Evolutionary conservation across 1,284 basidiomycete species (phyloP).

Genomic region (Apiotrichum akiyoshidainum): DNA sequence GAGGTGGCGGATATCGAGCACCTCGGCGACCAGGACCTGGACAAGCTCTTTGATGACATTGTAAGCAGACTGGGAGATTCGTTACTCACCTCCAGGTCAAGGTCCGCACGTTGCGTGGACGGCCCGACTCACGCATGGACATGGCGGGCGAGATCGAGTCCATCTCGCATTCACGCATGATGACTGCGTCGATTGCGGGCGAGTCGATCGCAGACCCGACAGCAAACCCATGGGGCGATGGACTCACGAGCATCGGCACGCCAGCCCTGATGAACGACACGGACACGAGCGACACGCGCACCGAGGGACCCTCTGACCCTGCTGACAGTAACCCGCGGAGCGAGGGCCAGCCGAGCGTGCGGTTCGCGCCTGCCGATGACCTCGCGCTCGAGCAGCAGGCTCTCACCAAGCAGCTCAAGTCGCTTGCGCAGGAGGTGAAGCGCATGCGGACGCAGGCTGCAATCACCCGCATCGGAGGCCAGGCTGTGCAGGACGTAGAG

Average conservation of each 20-base stretch:
- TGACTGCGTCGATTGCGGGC: conserved; percentile 28
- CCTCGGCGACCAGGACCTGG: conserved; percentile 86
- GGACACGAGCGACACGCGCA: conserved; percentile 17
- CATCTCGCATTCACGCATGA: conserved; percentile 23
- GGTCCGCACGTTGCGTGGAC: conserved; percentile 79
- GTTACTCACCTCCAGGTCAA: conserved; percentile 56
- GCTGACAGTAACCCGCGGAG: conserved; percentile 11
- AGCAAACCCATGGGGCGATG: conserved; percentile 56
- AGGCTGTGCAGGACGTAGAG: conserved; percentile 68
- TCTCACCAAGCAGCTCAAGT: conserved; percentile 78
- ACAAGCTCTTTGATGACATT: conserved; percentile 76
- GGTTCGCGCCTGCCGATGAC: conserved; percentile 58
- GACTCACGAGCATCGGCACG: conserved; percentile 23
- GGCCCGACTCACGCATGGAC: conserved; percentile 44
- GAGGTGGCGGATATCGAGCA: conserved; percentile 88
- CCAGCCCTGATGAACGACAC: conserved; percentile 14
- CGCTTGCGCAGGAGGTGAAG: conserved; percentile 78
- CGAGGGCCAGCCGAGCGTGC: conserved; percentile 4
- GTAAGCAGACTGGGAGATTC: conserved; percentile 16
- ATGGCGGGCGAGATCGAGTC: conserved; percentile 37
- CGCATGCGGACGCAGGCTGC: conserved; percentile 72
- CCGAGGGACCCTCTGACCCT: conserved; percentile 16
- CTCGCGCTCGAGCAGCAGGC: conserved; percentile 82
- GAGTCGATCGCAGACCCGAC: conserved; percentile 29
- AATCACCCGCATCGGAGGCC: conserved; percentile 61